Percentiles rank a stretch among this genome's conserved stretches.
Evolutionary conservation across 495 filamentous ascomycete species (phyloP).

Genomic region (Collariella sp.): DNA sequence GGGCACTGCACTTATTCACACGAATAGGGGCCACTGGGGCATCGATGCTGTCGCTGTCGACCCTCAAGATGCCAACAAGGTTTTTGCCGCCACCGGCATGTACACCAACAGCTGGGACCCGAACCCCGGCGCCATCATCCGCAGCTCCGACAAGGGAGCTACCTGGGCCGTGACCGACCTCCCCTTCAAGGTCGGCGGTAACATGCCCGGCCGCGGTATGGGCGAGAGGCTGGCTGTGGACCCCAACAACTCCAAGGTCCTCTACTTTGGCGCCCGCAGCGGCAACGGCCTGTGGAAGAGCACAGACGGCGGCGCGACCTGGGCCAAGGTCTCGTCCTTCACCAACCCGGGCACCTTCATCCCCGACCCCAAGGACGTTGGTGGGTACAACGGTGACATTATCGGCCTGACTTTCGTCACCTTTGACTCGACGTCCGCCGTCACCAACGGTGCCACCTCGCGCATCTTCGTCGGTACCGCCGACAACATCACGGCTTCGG

Average conservation of each 20-base stretch:
- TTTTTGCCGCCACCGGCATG: conserved; percentile 51
- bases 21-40: conserved; percentile 43
- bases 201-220: conserved; percentile 58
- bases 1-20: conserved; percentile 5
- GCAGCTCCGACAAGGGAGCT: conserved; percentile 41
- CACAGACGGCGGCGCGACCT: conserved; percentile 47
- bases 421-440: conserved; percentile 46
- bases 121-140: conserved; percentile 45
- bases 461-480: conserved; percentile 51
- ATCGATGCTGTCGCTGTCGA: conserved; percentile 52
- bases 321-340: conserved; percentile 50
- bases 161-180: conserved; percentile 42
- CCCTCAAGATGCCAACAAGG: conserved; percentile 41
- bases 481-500: conserved; percentile 43
- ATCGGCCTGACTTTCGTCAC: conserved; percentile 48
- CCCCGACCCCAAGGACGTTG: conserved; percentile 36
- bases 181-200: conserved; percentile 54
- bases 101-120: conserved; percentile 55
- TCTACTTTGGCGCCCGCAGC: conserved; percentile 53
- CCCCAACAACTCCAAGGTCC: conserved; percentile 45
- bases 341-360: conserved; percentile 44
- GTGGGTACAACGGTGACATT: conserved; percentile 40
- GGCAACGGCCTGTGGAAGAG: conserved; percentile 57
- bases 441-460: conserved; percentile 40
- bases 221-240: conserved; percentile 56